Percentiles rank a stretch among this genome's conserved stretches.
Conservation (phyloP, 306 rosid genomes). For the Vigna radiata region DNA sequence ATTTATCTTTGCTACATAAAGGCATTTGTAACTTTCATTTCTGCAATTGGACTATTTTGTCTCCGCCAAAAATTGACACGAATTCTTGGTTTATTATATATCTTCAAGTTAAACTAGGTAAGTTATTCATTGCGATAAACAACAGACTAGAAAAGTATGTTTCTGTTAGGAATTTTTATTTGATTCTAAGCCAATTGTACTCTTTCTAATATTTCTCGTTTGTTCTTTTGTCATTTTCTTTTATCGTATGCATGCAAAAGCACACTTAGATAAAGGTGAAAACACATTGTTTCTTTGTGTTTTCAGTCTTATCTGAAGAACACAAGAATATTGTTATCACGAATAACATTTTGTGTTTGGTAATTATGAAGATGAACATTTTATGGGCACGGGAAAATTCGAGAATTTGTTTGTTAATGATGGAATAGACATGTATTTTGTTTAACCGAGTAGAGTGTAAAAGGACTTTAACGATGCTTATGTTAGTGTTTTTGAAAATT, state of each 20-base stretch:
- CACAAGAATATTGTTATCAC: too few species aligned
- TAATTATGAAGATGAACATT: background rate
- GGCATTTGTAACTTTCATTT: background rate
- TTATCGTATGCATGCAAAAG: too few species aligned
- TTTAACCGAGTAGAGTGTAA: background rate
- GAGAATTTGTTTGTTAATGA: too few species aligned
- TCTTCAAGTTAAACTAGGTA: background rate
- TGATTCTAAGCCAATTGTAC: background rate
- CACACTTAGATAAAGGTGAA: too few species aligned
- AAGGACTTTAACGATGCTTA: background rate
- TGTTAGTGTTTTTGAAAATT: too few species aligned
- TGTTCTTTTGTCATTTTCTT: too few species aligned
- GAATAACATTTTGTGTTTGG: background rate
- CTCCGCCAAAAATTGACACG: background rate
- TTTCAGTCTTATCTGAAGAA: too few species aligned
- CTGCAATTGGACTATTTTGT: background rate
- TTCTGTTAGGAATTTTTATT: background rate
- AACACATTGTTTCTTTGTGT: too few species aligned
- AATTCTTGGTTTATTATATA: background rate
- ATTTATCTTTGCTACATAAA: background rate
- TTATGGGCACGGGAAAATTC: background rate
- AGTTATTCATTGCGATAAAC: background rate
- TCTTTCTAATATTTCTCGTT: background rate
- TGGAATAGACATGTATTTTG: too few species aligned
- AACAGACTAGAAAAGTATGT: background rate